Conservation (phyloP, 164 flowering plant genomes). For the Stephania cephalantha region DNA sequence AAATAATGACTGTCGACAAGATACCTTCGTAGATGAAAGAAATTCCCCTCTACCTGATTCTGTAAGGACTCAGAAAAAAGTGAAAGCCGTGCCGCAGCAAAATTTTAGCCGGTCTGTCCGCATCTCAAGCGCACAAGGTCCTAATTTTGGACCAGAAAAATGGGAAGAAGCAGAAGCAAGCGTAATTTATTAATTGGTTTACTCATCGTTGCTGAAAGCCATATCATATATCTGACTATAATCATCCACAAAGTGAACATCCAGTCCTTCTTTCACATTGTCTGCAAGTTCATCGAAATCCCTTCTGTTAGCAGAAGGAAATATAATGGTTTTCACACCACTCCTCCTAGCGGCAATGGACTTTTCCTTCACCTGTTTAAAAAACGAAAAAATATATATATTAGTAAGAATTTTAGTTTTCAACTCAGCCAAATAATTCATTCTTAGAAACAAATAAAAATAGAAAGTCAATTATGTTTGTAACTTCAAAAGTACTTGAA, state of each 20-base stretch:
- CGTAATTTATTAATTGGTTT: conserved; percentile 11
- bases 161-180: background rate
- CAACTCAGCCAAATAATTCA: background rate
- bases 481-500: background rate
- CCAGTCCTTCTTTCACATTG: conserved; percentile 92
- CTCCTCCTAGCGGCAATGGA: conserved; percentile 96
- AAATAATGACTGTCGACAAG: background rate
- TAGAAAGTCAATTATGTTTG: background rate
- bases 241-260: conserved; percentile 84
- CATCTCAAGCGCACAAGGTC: background rate
- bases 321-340: conserved; percentile 72
- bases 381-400: background rate
- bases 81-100: conserved; percentile 1
- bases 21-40: background rate
- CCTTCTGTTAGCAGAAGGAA: conserved; percentile 82
- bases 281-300: conserved; percentile 88
- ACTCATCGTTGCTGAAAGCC: conserved; percentile 46
- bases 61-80: background rate
- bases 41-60: background rate
- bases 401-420: background rate
- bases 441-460: background rate
- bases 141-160: background rate
- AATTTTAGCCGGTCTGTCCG: background rate
- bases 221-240: conserved; percentile 68
- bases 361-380: conserved; percentile 88